These are phyloP conservation scores for Globisporangium apiculatum DNA, from an alignment of 352 stramenopile species.

Conservation along the genomic window DNA sequence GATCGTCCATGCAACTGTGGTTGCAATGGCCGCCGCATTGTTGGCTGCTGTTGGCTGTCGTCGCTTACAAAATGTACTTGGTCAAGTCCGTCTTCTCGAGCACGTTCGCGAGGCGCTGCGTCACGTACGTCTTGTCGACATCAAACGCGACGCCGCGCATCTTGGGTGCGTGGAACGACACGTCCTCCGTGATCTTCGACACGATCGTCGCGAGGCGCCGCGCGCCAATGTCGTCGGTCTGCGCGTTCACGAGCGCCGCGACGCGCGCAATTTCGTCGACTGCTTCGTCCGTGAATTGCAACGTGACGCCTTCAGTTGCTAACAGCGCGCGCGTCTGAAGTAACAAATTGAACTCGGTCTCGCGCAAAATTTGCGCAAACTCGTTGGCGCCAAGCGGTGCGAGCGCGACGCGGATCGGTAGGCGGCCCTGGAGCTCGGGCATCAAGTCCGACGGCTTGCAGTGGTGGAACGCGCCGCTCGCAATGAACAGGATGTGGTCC, in stretches of 20 bases:
- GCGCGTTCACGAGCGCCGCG: slow-evolving; percentile 91
- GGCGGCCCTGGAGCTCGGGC: slow-evolving; percentile 95
- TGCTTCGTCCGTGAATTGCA: slow-evolving; percentile 94
- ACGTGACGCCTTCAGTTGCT: slow-evolving; percentile 91
- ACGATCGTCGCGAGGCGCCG: slow-evolving; percentile 95
- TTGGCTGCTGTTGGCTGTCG: too few species aligned
- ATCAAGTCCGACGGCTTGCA: slow-evolving; percentile 97
- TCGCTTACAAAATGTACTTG: slow-evolving; percentile 95
- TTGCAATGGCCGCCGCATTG: too few species aligned
- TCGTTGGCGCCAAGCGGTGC: slow-evolving; percentile 95
- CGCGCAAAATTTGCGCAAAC: slow-evolving; percentile 97
- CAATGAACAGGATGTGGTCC: slow-evolving; percentile 99
- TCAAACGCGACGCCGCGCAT: slow-evolving; percentile 75
- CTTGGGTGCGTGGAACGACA: slow-evolving; percentile 96
- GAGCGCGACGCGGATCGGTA: slow-evolving; percentile 98
- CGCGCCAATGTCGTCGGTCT: slow-evolving; percentile 97
- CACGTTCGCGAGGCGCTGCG: slow-evolving; percentile 90
- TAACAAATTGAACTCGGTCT: slow-evolving; percentile 94
- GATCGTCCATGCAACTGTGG: neutral
- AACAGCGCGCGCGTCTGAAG: slow-evolving; percentile 95
- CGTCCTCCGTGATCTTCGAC: slow-evolving; percentile 97
- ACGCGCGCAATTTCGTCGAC: slow-evolving; percentile 95
- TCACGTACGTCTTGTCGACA: slow-evolving; percentile 92
- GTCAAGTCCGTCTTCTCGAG: slow-evolving; percentile 93
- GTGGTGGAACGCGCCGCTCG: slow-evolving; percentile 93